These are phyloP conservation scores for Vicia sativa DNA, from an alignment of 306 rosid genomes.

Conservation along the genomic window DNA sequence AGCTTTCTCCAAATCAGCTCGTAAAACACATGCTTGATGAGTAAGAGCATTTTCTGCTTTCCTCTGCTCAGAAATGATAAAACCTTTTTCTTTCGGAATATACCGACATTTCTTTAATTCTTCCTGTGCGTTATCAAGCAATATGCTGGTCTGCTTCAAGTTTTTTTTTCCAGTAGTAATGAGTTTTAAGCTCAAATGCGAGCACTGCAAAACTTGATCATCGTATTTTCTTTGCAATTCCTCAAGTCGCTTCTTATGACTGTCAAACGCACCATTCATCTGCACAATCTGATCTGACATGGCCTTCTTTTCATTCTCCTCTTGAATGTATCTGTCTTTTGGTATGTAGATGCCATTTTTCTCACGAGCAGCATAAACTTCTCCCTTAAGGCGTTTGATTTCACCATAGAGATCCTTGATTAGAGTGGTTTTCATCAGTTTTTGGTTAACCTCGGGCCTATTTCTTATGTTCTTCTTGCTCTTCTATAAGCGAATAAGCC, in stretches of 20 bases:
- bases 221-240: constrained; percentile 67
- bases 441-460: constrained; percentile 99
- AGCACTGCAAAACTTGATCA: constrained; percentile 69
- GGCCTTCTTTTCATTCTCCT: constrained; percentile 90
- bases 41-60: constrained; percentile 93
- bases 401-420: constrained; percentile 98
- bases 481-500: no score
- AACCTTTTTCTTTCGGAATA: constrained; percentile 72
- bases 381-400: constrained; percentile 92
- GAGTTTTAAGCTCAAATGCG: constrained; percentile 70
- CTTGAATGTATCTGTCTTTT: constrained; percentile 85
- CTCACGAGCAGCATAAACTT: constrained; percentile 96
- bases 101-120: constrained; percentile 74
- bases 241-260: constrained; percentile 79
- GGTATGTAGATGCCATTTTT: constrained; percentile 95
- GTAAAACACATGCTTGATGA: constrained; percentile 78
- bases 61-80: constrained; percentile 76
- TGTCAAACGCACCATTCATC: constrained; percentile 69
- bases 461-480: no score
- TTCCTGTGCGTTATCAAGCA: constrained; percentile 71
- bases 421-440: constrained; percentile 95
- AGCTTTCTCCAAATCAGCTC: constrained; percentile 86
- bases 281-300: constrained; percentile 93
- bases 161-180: constrained; percentile 80
- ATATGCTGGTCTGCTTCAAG: constrained; percentile 61